These are phyloP conservation scores for Neofusicoccum cordaticola DNA, from an alignment of 2,329 filamentous ascomycete species.

Conservation along the genomic window DNA sequence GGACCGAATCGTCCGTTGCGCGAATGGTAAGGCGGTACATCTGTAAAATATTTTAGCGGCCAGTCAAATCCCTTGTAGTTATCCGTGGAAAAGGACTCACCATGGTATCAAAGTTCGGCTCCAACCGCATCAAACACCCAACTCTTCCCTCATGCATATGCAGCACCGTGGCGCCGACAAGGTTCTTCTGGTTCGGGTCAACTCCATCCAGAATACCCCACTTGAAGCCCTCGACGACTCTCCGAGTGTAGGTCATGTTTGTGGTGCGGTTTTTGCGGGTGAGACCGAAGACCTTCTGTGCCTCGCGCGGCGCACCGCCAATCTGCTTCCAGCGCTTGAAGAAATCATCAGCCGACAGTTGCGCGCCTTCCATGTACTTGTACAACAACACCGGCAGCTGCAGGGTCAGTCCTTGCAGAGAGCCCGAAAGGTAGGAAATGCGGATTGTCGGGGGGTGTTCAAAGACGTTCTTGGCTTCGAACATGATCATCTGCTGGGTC, in stretches of 20 bases:
- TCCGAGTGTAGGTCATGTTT: conserved; percentile 67
- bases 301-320: conserved; percentile 80
- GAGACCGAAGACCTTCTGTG: conserved; percentile 80
- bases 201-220: conserved; percentile 85
- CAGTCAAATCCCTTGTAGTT: too few species aligned
- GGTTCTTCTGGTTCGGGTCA: conserved; percentile 89
- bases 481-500: conserved; percentile 91
- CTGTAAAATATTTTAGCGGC: conserved; percentile 46
- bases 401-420: conserved; percentile 86
- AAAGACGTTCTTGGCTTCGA: conserved; percentile 81
- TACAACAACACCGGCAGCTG: conserved; percentile 86
- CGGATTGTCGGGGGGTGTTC: conserved; percentile 83
- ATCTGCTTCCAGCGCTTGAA: conserved; percentile 99
- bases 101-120: conserved; percentile 89
- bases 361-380: conserved; percentile 94
- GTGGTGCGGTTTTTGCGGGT: conserved; percentile 61
- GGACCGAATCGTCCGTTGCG: conserved; percentile 88
- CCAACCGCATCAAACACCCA: conserved; percentile 86
- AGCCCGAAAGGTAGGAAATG: conserved; percentile 90
- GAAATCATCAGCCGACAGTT: conserved; percentile 85
- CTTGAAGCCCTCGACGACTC: conserved; percentile 76
- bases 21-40: conserved; percentile 94
- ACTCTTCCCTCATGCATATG: conserved; percentile 86
- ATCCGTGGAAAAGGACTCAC: conserved; percentile 54
- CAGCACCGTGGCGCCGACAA: conserved; percentile 85